Evolutionary conservation across 169 alveolate genomes (phyloP).

Genomic region (Sarcocystis neurona): DNA sequence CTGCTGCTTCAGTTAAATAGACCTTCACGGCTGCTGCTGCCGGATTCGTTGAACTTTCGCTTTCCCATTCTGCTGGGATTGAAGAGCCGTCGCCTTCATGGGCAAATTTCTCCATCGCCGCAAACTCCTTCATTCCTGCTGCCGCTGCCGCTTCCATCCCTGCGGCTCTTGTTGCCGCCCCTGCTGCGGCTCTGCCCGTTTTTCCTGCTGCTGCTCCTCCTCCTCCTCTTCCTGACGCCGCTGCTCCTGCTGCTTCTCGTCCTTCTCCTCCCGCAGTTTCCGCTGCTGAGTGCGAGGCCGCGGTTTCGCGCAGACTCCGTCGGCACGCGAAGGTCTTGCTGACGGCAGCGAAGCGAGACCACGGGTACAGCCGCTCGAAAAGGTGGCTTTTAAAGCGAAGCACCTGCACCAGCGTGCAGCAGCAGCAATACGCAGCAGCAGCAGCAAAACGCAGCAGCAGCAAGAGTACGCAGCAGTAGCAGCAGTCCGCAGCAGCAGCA

Average conservation of each 20-base stretch:
- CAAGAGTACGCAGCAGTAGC: too few species aligned
- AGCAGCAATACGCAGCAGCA: background rate
- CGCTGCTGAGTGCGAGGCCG: too few species aligned
- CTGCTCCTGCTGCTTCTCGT: constrained; percentile 26
- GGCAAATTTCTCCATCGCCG: constrained; percentile 37
- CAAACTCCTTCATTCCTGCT: constrained; percentile 39
- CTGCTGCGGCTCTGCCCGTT: constrained; percentile 11
- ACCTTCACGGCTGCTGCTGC: constrained; percentile 49
- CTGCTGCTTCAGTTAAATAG: constrained; percentile 58
- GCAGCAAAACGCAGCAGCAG: background rate
- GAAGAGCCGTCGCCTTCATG: constrained; percentile 25
- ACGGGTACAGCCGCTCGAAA: constrained; percentile 60
- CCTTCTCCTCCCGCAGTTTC: constrained; percentile 20
- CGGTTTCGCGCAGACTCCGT: too few species aligned
- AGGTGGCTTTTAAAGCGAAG: constrained; percentile 59
- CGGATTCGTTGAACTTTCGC: constrained; percentile 46
- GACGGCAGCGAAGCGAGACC: constrained; percentile 59
- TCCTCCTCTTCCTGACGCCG: constrained; percentile 43
- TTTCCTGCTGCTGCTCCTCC: constrained; percentile 30
- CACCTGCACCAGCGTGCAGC: constrained; percentile 38
- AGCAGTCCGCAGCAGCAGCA: background rate
- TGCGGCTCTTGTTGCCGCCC: constrained; percentile 33
- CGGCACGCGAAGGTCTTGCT: constrained; percentile 58
- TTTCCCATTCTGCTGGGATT: constrained; percentile 59
- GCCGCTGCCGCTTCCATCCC: constrained; percentile 31